Evolutionary conservation across 1,284 basidiomycete species (phyloP).

Genomic region (Athelia psychrophila): DNA sequence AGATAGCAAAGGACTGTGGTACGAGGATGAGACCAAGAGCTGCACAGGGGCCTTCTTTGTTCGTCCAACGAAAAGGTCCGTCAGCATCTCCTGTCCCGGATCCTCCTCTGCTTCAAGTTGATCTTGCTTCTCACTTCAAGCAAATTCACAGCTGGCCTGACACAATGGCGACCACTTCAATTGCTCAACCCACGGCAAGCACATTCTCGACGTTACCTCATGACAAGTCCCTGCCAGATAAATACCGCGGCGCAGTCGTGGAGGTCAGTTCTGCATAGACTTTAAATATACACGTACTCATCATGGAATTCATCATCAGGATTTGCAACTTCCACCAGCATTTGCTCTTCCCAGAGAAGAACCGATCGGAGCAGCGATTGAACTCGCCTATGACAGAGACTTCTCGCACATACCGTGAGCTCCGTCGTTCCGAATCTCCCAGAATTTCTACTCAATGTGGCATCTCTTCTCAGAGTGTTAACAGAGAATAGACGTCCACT

Average conservation of each 20-base stretch:
- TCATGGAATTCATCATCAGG: slow-evolving; percentile 41
- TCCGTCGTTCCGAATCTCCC: slow-evolving; percentile 6
- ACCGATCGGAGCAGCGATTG: slow-evolving; percentile 71
- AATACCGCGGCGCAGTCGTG: slow-evolving; percentile 79
- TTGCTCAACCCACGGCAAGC: not conserved
- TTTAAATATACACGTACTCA: not conserved
- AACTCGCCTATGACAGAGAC: slow-evolving; percentile 86
- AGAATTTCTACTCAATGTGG: not conserved
- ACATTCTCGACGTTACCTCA: not conserved
- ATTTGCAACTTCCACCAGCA: slow-evolving; percentile 85
- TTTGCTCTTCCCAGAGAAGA: slow-evolving; percentile 78
- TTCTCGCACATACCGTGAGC: slow-evolving; percentile 87
- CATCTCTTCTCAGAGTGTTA: slow-evolving; percentile 55
- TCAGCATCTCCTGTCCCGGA: no score
- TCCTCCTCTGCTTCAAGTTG: no score
- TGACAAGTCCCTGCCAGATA: slow-evolving; percentile 38
- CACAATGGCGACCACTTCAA: no score
- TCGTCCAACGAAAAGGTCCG: no score
- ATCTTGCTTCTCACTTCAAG: no score
- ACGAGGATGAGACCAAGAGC: no score
- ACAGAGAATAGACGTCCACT: slow-evolving; percentile 70
- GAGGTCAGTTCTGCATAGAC: slow-evolving; percentile 48
- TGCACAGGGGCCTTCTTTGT: no score
- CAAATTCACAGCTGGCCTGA: no score
- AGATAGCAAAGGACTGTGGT: not conserved